phyloP scores from a whole-genome alignment of 768 basidiomycete genomes.

The Plicaturopsis crispa region DNA sequence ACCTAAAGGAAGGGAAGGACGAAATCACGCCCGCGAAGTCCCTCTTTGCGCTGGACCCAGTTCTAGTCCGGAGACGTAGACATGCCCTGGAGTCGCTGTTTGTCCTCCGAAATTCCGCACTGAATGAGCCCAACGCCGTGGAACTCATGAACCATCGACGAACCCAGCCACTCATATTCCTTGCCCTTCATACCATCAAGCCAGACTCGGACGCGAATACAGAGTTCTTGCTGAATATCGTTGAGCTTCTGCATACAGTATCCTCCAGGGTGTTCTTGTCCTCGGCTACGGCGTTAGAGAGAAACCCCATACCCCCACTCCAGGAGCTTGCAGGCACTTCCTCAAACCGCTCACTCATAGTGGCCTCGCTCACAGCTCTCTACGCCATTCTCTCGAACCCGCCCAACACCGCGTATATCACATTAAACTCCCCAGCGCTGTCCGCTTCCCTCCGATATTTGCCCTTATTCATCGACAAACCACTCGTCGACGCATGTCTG shows the following conservation, averaged over 20 bases:
- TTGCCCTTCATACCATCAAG: constrained; percentile 55
- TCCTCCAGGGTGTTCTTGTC: constrained; percentile 33
- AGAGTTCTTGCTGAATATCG: constrained; percentile 64
- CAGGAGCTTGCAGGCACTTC: constrained; percentile 47
- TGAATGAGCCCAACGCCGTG: constrained; percentile 57
- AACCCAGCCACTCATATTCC: constrained; percentile 59
- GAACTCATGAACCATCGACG: constrained; percentile 53
- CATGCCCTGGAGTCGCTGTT: constrained; percentile 84
- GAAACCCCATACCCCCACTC: constrained; percentile 51
- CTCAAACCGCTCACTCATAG: constrained; percentile 69
- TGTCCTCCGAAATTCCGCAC: constrained; percentile 79
- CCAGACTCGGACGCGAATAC: constrained; percentile 55
- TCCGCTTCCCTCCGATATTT: constrained; percentile 61
- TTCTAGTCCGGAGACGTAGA: constrained; percentile 46
- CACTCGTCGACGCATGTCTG: constrained; percentile 61
- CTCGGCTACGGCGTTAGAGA: constrained; percentile 19
- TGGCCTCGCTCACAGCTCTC: constrained; percentile 54
- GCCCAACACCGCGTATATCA: constrained; percentile 46
- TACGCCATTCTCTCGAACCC: constrained; percentile 57
- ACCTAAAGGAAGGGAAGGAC: constrained; percentile 53
- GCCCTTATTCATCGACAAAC: constrained; percentile 63
- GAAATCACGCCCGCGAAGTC: constrained; percentile 28
- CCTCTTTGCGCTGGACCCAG: constrained; percentile 51
- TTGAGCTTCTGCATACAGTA: constrained; percentile 66
- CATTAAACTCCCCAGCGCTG: constrained; percentile 51